Evolutionary conservation across 2,329 filamentous ascomycete genomes (phyloP).

Genomic region (Orbilia quercus): DNA sequence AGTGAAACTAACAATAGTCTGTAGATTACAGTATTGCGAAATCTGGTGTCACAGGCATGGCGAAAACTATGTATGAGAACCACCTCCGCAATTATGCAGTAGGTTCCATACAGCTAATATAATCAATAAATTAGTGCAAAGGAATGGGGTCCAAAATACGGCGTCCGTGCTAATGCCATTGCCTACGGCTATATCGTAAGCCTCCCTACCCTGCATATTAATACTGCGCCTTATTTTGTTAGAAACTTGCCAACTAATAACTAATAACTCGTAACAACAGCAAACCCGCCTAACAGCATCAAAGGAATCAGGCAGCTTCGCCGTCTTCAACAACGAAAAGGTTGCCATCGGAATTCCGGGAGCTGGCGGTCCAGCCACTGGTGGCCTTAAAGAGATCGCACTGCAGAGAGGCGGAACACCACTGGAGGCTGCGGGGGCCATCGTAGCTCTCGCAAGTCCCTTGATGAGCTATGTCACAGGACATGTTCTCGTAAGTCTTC

Average conservation of each 20-base stretch:
- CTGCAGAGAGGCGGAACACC: slow-evolving; percentile 80
- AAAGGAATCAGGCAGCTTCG: slow-evolving; percentile 84
- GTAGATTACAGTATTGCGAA: slow-evolving; percentile 88
- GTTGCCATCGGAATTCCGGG: slow-evolving; percentile 79
- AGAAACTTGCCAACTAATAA: no score
- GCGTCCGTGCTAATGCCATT: slow-evolving; percentile 72
- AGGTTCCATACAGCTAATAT: no score
- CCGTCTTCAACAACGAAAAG: slow-evolving; percentile 80
- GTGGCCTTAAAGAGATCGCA: slow-evolving; percentile 71
- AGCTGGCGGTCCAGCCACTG: slow-evolving; percentile 65
- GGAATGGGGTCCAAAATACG: slow-evolving; percentile 70
- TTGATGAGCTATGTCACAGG: slow-evolving; percentile 86
- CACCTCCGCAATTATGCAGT: not conserved
- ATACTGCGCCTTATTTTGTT: no score
- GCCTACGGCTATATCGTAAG: slow-evolving; percentile 75
- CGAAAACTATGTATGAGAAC: slow-evolving; percentile 78
- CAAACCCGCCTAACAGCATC: slow-evolving; percentile 80
- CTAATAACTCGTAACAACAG: slow-evolving; percentile 2
- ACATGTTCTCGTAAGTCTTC: slow-evolving; percentile 74
- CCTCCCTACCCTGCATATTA: not conserved
- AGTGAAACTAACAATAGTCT: slow-evolving; percentile 69
- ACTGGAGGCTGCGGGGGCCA: slow-evolving; percentile 80
- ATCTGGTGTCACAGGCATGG: slow-evolving; percentile 82
- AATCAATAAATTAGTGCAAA: slow-evolving; percentile 16
- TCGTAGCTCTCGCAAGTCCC: slow-evolving; percentile 83